Percentiles rank a stretch among this genome's conserved stretches.
phyloP scores from a whole-genome alignment of 768 basidiomycete species.

The Mycena chlorophos region DNA sequence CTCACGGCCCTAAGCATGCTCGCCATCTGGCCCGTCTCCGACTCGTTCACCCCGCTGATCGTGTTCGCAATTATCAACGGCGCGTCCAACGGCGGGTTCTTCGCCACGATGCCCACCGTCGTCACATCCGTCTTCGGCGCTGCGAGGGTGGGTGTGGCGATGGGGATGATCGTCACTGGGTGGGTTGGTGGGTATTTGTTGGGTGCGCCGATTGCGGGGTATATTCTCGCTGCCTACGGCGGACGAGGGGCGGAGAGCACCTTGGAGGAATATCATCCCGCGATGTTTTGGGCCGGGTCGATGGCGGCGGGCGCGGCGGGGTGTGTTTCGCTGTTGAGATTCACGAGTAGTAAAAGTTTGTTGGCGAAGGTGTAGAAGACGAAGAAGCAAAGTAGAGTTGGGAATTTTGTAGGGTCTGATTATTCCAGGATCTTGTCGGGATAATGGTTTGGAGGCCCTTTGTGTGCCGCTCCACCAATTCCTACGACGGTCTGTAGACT shows the following conservation, averaged over 20 bases:
- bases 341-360: conserved; percentile 4
- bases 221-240: conserved; percentile 29
- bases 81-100: conserved; percentile 34
- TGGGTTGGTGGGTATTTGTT: conserved; percentile 30
- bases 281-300: conserved; percentile 31
- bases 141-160: conserved; percentile 30
- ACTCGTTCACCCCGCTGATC: conserved; percentile 25
- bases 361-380: conserved; percentile 16
- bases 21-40: conserved; percentile 30
- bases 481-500: no score
- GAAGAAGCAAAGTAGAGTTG: no score
- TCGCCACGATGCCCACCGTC: conserved; percentile 34
- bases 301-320: conserved; percentile 27
- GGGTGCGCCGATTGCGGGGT: conserved; percentile 33
- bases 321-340: conserved; percentile 18
- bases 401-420: no score
- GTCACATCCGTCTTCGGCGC: conserved; percentile 31
- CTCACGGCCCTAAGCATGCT: conserved; percentile 32
- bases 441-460: no score
- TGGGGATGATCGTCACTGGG: conserved; percentile 35
- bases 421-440: no score
- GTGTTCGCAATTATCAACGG: conserved; percentile 30
- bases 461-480: no score
- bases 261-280: conserved; percentile 28
- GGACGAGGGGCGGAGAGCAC: conserved; percentile 18